These are phyloP conservation scores for Colletotrichum plurivorum DNA, from an alignment of 2,329 filamentous ascomycete genomes.

Conservation along the genomic window DNA sequence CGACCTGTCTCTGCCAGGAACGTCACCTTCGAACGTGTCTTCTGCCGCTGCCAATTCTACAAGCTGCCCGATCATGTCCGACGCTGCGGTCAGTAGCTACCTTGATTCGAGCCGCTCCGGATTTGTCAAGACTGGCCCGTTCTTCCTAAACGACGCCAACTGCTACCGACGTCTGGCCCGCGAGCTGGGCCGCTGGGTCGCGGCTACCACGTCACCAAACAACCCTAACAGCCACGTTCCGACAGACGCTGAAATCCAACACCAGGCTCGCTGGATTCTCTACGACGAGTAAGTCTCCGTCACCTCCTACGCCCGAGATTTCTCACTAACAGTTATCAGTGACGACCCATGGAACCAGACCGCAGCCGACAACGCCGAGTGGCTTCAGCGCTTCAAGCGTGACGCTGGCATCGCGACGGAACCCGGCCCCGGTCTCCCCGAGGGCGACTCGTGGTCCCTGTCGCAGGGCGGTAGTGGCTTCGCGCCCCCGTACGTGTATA, in stretches of 20 bases:
- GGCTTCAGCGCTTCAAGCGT: constrained; percentile 74
- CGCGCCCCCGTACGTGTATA: constrained; percentile 67
- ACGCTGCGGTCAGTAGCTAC: not conserved
- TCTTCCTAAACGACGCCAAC: constrained; percentile 73
- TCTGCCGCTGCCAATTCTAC: not conserved
- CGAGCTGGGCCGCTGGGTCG: constrained; percentile 68
- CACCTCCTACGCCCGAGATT: not conserved
- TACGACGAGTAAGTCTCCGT: constrained; percentile 69
- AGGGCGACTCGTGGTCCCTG: constrained; percentile 59
- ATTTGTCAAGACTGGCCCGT: constrained; percentile 45
- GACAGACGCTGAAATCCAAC: constrained; percentile 73
- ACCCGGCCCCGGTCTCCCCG: constrained; percentile 64
- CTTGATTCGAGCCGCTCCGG: not conserved
- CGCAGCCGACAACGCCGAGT: constrained; percentile 74
- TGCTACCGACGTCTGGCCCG: constrained; percentile 70
- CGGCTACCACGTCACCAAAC: constrained; percentile 68
- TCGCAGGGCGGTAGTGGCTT: constrained; percentile 69
- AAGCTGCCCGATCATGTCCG: constrained; percentile 6
- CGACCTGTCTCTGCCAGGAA: constrained; percentile 10
- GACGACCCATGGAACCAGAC: constrained; percentile 77
- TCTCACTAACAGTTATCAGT: constrained; percentile 47
- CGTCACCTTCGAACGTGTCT: constrained; percentile 10
- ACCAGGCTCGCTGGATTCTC: constrained; percentile 74
- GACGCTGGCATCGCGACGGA: constrained; percentile 66
- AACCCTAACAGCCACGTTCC: constrained; percentile 73